Conservation (phyloP, 352 stramenopile genomes). For the Achlya hypogyna region DNA sequence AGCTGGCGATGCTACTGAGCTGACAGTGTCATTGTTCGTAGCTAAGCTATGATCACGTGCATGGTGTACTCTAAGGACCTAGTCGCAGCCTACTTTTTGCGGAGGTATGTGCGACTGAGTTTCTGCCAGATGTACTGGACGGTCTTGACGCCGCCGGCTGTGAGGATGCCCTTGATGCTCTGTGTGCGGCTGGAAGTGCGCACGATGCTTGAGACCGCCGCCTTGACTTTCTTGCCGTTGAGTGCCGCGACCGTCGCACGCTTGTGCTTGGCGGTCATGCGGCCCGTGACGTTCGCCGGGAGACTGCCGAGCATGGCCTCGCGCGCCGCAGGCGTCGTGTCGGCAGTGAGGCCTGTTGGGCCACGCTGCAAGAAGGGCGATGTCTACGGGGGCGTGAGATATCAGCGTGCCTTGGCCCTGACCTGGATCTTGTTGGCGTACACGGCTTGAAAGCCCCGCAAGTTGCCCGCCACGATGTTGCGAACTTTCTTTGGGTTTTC, state of each 20-base stretch:
- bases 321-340: not conserved
- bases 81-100: no score
- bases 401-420: not conserved
- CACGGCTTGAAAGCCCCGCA: slow-evolving; percentile 56
- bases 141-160: slow-evolving; percentile 68
- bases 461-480: slow-evolving; percentile 86
- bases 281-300: slow-evolving; percentile 13
- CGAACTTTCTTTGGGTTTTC: slow-evolving; percentile 87
- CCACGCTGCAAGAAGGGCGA: slow-evolving; percentile 43
- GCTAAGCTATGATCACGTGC: no score
- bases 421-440: slow-evolving; percentile 74
- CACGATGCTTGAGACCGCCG: slow-evolving; percentile 54
- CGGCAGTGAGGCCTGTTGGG: not conserved
- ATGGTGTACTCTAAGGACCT: no score
- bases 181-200: slow-evolving; percentile 79
- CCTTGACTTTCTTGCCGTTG: slow-evolving; percentile 53
- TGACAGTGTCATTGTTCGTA: no score
- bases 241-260: slow-evolving; percentile 21
- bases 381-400: slow-evolving; percentile 27
- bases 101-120: slow-evolving; percentile 77
- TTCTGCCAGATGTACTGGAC: slow-evolving; percentile 77
- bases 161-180: slow-evolving; percentile 84
- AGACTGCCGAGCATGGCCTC: slow-evolving; percentile 11
- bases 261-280: slow-evolving; percentile 5
- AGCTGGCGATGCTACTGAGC: no score